Base-by-base conservation (phyloP, 2,329 filamentous ascomycete genomes). In the Macrophomina tecta region DNA sequence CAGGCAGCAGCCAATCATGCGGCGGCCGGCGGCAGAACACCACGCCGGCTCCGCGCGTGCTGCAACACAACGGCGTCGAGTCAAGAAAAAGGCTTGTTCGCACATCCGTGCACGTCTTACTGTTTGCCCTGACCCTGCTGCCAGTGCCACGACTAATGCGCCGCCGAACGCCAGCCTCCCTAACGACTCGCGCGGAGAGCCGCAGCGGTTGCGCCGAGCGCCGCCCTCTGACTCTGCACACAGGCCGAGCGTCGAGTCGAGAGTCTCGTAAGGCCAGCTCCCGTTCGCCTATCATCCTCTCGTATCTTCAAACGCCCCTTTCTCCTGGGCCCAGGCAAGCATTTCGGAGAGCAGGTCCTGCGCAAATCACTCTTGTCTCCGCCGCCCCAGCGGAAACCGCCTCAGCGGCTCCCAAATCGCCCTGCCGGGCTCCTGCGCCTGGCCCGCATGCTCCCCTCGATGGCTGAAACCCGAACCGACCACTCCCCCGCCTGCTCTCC, bases 381-480 rank as follows among this genome's bases (percentile, higher is more conserved):
- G 46, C 12, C 7, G 6, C 36, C 7, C 36, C 36, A 18, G 7
- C 40, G 12, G 9, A 23, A 36, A 23, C 23, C 23, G 56, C 56
- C 28, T 11, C 56, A 14, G 40, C 56, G 40, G 28, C 42, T 48
- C 28, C 32, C 56, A 16, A 40, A 18, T 14, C 23, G 30, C 28
- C 28, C 34, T 16, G 16, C 38, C 18, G 36, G n/a, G 5, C 53
- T 38, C 36, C 12, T 18, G 36, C 3, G 18, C 4, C 34, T 28
- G 51, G 30, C 18, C 51, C 9, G 2, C 14, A 28, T 28, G 36
- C 36, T 16, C 5, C 51, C n/a, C 55, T 45, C 23, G 9, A n/a
- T 18, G 58, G 58, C 58, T 62, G 58, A 49, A 62, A 49, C 58
- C 49, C 45, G 45, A 61, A 4, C 42, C 58, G 42, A 38, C 58